These are phyloP conservation scores for Cryphonectria japonica DNA, from an alignment of 2,329 filamentous ascomycete genomes.

Conservation along the genomic window DNA sequence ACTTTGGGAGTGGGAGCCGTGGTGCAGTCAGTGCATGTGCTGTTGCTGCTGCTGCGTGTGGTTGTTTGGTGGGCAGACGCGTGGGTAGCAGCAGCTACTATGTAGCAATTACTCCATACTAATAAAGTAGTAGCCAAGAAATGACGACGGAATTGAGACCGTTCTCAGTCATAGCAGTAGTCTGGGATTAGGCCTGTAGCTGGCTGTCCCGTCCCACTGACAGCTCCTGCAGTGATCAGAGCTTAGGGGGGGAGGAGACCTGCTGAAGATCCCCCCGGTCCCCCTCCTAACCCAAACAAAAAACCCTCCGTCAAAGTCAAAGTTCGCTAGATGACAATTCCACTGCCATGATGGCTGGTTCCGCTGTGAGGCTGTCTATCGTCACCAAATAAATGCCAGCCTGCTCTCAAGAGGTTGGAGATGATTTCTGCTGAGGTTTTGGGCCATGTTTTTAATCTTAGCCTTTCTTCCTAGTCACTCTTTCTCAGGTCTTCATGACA, in stretches of 20 bases:
- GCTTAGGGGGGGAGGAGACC: background rate
- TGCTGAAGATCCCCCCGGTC: background rate
- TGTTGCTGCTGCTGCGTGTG: background rate
- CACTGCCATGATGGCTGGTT: background rate
- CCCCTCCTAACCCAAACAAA: too few relatives aligned
- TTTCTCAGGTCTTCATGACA: slow-evolving; percentile 11
- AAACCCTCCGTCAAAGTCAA: background rate
- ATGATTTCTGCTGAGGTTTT: background rate
- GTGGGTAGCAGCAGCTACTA: background rate
- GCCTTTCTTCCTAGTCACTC: background rate
- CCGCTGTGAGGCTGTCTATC: background rate
- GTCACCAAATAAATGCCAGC: background rate
- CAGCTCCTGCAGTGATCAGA: background rate
- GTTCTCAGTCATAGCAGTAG: background rate
- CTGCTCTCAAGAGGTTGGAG: background rate
- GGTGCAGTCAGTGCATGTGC: slow-evolving; percentile 4
- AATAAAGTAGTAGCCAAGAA: background rate
- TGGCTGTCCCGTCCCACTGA: background rate
- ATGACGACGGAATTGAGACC: slow-evolving; percentile 11
- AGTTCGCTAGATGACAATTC: background rate
- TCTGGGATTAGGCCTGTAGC: slow-evolving; percentile 16
- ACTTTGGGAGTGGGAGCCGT: background rate
- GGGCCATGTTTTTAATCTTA: slow-evolving; percentile 14
- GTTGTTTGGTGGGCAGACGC: background rate
- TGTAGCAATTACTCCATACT: background rate